These are phyloP conservation scores for Aureobasidium namibiae DNA, from an alignment of 2,329 filamentous ascomycete genomes.

Conservation along the genomic window DNA sequence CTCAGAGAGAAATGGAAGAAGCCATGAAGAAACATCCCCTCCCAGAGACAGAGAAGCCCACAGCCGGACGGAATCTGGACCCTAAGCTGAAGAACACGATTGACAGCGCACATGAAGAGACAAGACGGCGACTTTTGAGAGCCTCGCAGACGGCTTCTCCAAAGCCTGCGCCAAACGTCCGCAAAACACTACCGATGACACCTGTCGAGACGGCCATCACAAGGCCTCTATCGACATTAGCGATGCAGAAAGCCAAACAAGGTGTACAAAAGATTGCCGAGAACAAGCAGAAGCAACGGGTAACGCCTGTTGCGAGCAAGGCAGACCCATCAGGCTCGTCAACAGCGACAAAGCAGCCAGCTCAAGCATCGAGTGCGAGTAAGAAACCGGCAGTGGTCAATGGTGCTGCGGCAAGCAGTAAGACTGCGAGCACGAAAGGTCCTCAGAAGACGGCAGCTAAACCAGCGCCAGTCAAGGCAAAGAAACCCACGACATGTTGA, in stretches of 20 bases:
- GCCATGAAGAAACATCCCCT: constrained; percentile 16
- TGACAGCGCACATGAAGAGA: constrained; percentile 15
- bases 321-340: background rate
- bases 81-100: constrained; percentile 12
- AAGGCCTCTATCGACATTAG: constrained; percentile 26
- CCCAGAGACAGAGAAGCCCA: constrained; percentile 17
- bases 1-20: constrained; percentile 16
- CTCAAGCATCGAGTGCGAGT: background rate
- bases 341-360: background rate
- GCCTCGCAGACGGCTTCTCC: constrained; percentile 15
- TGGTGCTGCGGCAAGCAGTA: background rate
- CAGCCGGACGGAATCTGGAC: constrained; percentile 17
- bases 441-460: background rate
- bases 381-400: background rate
- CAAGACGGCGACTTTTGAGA: constrained; percentile 19
- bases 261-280: constrained; percentile 21
- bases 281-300: constrained; percentile 14
- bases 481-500: background rate
- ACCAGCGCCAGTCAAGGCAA: background rate
- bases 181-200: constrained; percentile 24
- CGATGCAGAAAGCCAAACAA: constrained; percentile 24
- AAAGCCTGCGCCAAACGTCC: constrained; percentile 17
- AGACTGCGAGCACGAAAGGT: background rate
- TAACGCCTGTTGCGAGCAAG: constrained; percentile 1
- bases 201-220: constrained; percentile 28